A percentile compares a stretch with the other conserved stretches of the same genome.
Evolutionary conservation across 805 yeast species (phyloP).

Genomic region (Schizosaccharomyces osmophilus): DNA sequence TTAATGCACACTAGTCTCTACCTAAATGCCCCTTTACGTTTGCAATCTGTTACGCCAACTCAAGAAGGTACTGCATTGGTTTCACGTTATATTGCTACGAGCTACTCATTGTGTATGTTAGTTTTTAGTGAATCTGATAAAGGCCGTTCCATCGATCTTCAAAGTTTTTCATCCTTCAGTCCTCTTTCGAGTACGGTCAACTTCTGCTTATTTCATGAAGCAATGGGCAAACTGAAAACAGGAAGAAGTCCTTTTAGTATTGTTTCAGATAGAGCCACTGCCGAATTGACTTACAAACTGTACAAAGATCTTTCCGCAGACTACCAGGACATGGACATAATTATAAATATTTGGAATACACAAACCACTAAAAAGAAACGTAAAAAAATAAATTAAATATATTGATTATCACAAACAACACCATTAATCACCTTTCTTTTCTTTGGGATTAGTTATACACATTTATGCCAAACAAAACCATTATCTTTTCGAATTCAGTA

Average conservation of each 20-base stretch:
- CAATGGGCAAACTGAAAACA: not conserved
- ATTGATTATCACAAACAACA: not conserved
- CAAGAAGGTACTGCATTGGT: not conserved
- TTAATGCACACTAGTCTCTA: not conserved
- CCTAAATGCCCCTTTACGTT: not conserved
- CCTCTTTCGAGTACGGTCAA: not conserved
- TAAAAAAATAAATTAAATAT: not conserved
- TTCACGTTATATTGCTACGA: not conserved
- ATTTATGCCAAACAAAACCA: no score
- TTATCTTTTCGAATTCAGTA: not conserved
- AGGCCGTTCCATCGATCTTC: not conserved
- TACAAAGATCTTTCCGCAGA: not conserved
- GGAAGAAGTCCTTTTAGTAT: not conserved
- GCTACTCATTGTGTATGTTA: not conserved
- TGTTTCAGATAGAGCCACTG: not conserved
- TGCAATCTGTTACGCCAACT: not conserved
- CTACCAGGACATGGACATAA: not conserved
- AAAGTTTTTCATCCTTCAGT: not conserved
- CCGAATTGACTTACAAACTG: not conserved
- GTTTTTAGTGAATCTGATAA: not conserved
- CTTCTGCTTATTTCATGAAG: not conserved
- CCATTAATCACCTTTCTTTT: not conserved
- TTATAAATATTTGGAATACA: not conserved
- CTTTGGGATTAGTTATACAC: not conserved
- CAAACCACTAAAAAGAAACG: not conserved